These are phyloP conservation scores for Leccinum pallidistipes DNA, from an alignment of 1,284 basidiomycete species.

Conservation along the genomic window DNA sequence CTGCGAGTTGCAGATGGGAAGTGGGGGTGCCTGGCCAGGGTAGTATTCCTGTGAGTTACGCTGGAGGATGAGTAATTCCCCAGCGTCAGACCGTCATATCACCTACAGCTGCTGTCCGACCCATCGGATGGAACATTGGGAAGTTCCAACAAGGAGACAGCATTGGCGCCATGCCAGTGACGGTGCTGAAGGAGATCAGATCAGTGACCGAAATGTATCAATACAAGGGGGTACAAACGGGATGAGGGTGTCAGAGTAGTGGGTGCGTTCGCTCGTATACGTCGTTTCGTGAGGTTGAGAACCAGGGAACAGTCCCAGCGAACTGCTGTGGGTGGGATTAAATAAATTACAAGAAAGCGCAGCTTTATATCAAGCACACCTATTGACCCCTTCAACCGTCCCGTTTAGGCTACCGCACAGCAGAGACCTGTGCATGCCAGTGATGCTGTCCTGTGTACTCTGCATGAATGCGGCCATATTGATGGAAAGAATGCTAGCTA, in stretches of 20 bases:
- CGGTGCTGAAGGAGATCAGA: conserved; percentile 8
- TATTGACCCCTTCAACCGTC: conserved; percentile 1
- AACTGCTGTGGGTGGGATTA: conserved; percentile 7
- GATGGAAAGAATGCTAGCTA: neutral
- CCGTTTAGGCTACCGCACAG: conserved; percentile 18
- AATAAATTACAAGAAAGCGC: conserved; percentile 8
- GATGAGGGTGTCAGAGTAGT: neutral
- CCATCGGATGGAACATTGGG: neutral
- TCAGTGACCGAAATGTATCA: conserved; percentile 7
- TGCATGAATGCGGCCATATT: conserved; percentile 7
- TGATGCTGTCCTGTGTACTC: conserved; percentile 13
- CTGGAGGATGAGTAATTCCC: conserved; percentile 2
- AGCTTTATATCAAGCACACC: conserved; percentile 23
- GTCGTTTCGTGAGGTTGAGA: neutral
- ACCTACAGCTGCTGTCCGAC: conserved; percentile 10
- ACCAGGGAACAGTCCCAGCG: neutral
- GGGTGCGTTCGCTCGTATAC: conserved; percentile 1
- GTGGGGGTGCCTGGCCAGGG: neutral
- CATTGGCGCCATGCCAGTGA: neutral
- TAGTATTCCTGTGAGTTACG: conserved; percentile 16
- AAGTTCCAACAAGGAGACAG: neutral
- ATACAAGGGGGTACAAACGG: conserved; percentile 12
- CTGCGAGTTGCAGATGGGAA: neutral
- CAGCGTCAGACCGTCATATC: neutral
- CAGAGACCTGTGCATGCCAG: conserved; percentile 17